Conservation (phyloP, 2,329 filamentous ascomycete genomes). For the Aureobasidium zeae region DNA sequence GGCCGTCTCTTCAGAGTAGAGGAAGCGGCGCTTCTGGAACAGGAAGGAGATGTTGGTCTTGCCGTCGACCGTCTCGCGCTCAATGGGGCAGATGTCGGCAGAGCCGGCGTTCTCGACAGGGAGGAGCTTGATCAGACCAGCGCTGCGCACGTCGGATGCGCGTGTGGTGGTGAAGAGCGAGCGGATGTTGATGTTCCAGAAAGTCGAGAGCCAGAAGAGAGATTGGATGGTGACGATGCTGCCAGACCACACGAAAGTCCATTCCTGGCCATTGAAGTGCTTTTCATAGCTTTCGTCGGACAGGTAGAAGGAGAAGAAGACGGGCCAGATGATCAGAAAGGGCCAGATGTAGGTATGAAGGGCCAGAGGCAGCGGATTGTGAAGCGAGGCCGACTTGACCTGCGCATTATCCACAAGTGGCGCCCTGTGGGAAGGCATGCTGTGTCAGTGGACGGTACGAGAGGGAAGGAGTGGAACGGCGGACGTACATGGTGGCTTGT, state of each 20-base stretch:
- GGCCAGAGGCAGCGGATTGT: slow-evolving; percentile 72
- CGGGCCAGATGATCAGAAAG: slow-evolving; percentile 82
- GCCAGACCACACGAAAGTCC: slow-evolving; percentile 93
- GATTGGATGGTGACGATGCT: slow-evolving; percentile 81
- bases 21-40: slow-evolving; percentile 95
- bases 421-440: slow-evolving; percentile 36
- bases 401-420: slow-evolving; percentile 85
- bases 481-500: slow-evolving; percentile 16
- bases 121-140: slow-evolving; percentile 83
- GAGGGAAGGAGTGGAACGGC: background rate
- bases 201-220: slow-evolving; percentile 87
- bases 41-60: slow-evolving; percentile 77
- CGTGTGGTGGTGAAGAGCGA: slow-evolving; percentile 70
- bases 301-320: slow-evolving; percentile 82
- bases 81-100: slow-evolving; percentile 75
- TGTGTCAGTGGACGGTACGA: background rate
- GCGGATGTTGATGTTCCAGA: slow-evolving; percentile 89
- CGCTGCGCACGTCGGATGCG: slow-evolving; percentile 60
- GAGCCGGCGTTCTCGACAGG: slow-evolving; percentile 81
- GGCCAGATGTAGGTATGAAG: slow-evolving; percentile 90
- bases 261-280: slow-evolving; percentile 88
- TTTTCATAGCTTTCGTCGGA: slow-evolving; percentile 75
- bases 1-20: slow-evolving; percentile 63
- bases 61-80: slow-evolving; percentile 66
- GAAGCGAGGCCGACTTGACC: slow-evolving; percentile 78